Base-by-base conservation (phyloP, 2,329 filamentous ascomycete genomes). In the Clarireedia homoeocarpa region DNA sequence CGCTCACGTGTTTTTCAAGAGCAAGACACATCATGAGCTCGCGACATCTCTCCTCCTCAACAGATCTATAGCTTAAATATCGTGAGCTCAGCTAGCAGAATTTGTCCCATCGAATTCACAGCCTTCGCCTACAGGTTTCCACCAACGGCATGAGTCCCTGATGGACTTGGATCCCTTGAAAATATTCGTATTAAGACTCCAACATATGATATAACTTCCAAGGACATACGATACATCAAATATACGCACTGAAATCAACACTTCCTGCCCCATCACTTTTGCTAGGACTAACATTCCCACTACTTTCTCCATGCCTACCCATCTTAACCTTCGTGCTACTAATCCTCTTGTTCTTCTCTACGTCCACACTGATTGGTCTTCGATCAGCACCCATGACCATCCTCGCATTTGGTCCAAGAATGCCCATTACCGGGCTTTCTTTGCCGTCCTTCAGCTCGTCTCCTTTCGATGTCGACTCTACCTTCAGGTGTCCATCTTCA, bases 311-410 rank as follows among this genome's bases (percentile, higher is more conserved):
- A 57, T 59, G 20, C 50, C 55, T 48, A n/a, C 57, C 53, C 36
- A 58, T 59, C 30, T 50, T 57, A 5, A 45, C 59, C 34, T 58
- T 64, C 36, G 58, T 51, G 34, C 55, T 60, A 26, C 51, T 42
- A 47, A 49, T 56, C 34, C 53, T 57, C 26, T 48, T 56, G 17
- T 46, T 53, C 6, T 54, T 40, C n/a, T 49, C 52, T 17, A 55
- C 56, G 61, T 64, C 65, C 26, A 63, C 57, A 61, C 64, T 67
- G 23, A 63, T 36, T 1, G 63, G 65, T 49, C 64, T 62, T 24
- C 59, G 62, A 5, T 44, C 59, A 2, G 50, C 56, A 1, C 63
- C 62, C 34, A 40, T 45, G 12, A 63, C 27, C 44, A 66, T 56
- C 23, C 61, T 60, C 15, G 52, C 58, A 30, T 59, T 59, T 2